These are phyloP conservation scores for Aspergillus asperescens DNA, from an alignment of 495 filamentous ascomycete species.

Conservation along the genomic window DNA sequence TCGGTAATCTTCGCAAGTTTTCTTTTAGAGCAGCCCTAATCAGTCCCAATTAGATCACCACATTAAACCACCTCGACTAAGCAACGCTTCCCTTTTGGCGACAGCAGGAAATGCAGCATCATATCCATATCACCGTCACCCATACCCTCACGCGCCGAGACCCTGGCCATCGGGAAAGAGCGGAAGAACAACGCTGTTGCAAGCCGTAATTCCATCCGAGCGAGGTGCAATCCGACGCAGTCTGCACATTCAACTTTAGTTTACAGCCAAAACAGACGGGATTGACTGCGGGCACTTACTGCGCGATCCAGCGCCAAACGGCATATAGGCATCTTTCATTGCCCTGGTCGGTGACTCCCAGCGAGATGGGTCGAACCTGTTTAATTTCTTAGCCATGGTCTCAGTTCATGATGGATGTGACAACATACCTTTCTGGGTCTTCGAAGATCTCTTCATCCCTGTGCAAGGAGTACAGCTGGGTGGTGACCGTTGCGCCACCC, in stretches of 20 bases:
- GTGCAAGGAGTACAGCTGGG: constrained; percentile 44
- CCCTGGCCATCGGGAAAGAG: constrained; percentile 22
- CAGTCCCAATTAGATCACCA: not conserved
- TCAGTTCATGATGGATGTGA: too few species aligned
- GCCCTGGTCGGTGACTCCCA: constrained; percentile 41
- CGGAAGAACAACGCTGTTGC: constrained; percentile 33
- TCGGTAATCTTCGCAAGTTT: too few species aligned
- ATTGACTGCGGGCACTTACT: constrained; percentile 19
- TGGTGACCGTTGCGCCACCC: constrained; percentile 27
- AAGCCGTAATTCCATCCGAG: constrained; percentile 32
- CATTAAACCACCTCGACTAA: constrained; percentile 14
- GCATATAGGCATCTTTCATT: constrained; percentile 50
- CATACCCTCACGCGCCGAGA: constrained; percentile 36
- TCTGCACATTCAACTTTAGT: constrained; percentile 31
- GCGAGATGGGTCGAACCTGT: constrained; percentile 38
- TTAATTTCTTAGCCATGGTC: too few species aligned
- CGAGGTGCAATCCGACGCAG: constrained; percentile 36
- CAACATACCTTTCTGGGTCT: constrained; percentile 25
- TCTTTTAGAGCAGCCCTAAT: too few species aligned
- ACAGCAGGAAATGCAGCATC: constrained; percentile 38
- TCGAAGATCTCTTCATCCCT: constrained; percentile 28
- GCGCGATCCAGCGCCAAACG: constrained; percentile 49
- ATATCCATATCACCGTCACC: constrained; percentile 40
- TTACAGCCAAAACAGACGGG: not conserved
- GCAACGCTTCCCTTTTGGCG: constrained; percentile 41